A percentile compares a stretch with the other conserved stretches of the same genome.
phyloP scores from a whole-genome alignment of 2,329 filamentous ascomycete genomes.

The Rhytidhysteron rufulum region DNA sequence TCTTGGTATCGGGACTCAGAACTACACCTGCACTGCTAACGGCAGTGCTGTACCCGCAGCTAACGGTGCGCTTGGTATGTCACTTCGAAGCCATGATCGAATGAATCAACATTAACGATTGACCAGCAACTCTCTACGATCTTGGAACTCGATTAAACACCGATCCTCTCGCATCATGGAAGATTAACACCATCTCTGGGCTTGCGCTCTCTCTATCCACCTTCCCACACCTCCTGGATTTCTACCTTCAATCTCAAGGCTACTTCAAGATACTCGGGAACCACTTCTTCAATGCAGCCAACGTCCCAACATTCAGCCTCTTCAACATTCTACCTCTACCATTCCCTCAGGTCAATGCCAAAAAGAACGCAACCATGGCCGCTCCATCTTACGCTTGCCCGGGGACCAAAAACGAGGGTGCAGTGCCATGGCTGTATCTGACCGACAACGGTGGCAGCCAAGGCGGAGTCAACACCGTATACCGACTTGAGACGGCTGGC shows the following conservation, averaged over 20 bases:
- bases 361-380: slow-evolving; percentile 48
- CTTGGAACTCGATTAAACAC: slow-evolving; percentile 28
- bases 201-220: slow-evolving; percentile 27
- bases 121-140: slow-evolving; percentile 31
- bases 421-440: slow-evolving; percentile 47
- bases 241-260: slow-evolving; percentile 24
- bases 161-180: slow-evolving; percentile 27
- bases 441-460: slow-evolving; percentile 35
- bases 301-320: slow-evolving; percentile 60
- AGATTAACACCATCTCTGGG: slow-evolving; percentile 27
- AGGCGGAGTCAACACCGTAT: slow-evolving; percentile 43
- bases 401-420: slow-evolving; percentile 33
- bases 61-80: slow-evolving; percentile 31
- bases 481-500: slow-evolving; percentile 47
- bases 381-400: slow-evolving; percentile 48
- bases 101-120: slow-evolving; percentile 8
- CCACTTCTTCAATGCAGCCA: slow-evolving; percentile 61
- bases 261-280: slow-evolving; percentile 51
- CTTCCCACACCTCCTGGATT: slow-evolving; percentile 16
- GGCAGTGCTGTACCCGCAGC: slow-evolving; percentile 23
- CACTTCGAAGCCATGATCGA: background rate
- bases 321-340: slow-evolving; percentile 36
- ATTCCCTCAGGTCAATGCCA: slow-evolving; percentile 37
- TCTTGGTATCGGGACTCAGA: slow-evolving; percentile 51
- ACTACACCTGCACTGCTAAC: slow-evolving; percentile 44